Evolutionary conservation across 2,329 filamentous ascomycete genomes (phyloP), one percentile per base, ranked within the genome.

Genomic region (Aspergillus pseudoglaucus): DNA sequence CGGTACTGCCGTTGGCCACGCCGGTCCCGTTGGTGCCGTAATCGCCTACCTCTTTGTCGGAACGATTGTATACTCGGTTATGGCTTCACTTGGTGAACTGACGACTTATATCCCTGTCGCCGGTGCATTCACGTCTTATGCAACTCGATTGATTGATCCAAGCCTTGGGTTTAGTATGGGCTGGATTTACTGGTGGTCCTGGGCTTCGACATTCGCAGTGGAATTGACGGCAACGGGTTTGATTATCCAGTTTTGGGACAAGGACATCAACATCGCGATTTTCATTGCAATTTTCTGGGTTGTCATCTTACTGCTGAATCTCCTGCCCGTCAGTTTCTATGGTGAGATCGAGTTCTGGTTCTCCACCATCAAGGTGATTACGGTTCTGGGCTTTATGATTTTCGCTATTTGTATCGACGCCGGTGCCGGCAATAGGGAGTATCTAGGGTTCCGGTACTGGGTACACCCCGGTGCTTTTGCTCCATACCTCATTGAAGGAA

Each of bases 141-240:
- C 87, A 18, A 78, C 82, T 35, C 84, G 87, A 15, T 88, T 91
- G 58, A 77, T 89, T 49, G 83, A 87, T 59, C 82, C 81, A 9
- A 83, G 82, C 47, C 72, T 89, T 42, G 85, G 85, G 6, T 90
- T 90, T 59, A 78, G 85, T 17, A 85, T 90, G 77, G 87, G 87
- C 17, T 90, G 86, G 86, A 83, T 88, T 50, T 90, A 90, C 68
- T 90, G 84, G 83, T 89, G 89, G 61, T 83, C 79, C 42, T 90
- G 84, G 84, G 76, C 82, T 20, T 80, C 84, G 48, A 88, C 85
- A 0, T 87, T 80, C 56, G 84, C 85, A 0, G 77, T 89, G 7
- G 86, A 90, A 61, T 73, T 90, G 35, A 86, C 82, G 0, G 84
- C 84, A 0, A 82, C 84, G 1, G 85, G 84, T 4, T 71, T 89